These are phyloP conservation scores for Echium plantagineum DNA, from an alignment of 257 asterid species.

Conservation along the genomic window DNA sequence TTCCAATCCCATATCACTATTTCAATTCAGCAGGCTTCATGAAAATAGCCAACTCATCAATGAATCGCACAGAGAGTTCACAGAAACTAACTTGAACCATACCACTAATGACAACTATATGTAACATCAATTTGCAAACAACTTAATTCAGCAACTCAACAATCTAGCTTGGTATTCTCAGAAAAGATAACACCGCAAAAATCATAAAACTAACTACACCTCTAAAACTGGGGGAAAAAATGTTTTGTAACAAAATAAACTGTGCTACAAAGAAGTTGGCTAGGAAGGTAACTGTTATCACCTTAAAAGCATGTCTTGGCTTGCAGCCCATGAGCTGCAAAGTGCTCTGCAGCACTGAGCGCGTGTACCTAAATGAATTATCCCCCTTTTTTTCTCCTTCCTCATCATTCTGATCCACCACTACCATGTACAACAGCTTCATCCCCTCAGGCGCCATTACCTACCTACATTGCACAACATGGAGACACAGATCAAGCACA, in stretches of 20 bases:
- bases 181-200: neutral
- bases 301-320: constrained; percentile 77
- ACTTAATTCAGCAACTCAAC: neutral
- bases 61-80: too few relatives aligned
- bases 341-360: constrained; percentile 64
- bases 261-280: too few relatives aligned
- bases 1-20: too few relatives aligned
- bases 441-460: constrained; percentile 39
- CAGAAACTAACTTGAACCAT: too few relatives aligned
- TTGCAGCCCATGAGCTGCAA: constrained; percentile 82
- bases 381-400: constrained; percentile 18
- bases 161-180: neutral
- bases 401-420: constrained; percentile 32
- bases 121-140: too few relatives aligned
- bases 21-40: too few relatives aligned
- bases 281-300: neutral
- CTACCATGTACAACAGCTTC: constrained; percentile 54
- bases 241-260: too few relatives aligned
- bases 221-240: neutral
- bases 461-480: neutral
- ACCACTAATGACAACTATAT: too few relatives aligned
- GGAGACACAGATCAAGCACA: too few relatives aligned
- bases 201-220: neutral
- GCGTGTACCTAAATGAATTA: constrained; percentile 59
- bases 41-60: too few relatives aligned